Evolutionary conservation across 139 green algal species (phyloP).

Genomic region (Tetraselmis striata): DNA sequence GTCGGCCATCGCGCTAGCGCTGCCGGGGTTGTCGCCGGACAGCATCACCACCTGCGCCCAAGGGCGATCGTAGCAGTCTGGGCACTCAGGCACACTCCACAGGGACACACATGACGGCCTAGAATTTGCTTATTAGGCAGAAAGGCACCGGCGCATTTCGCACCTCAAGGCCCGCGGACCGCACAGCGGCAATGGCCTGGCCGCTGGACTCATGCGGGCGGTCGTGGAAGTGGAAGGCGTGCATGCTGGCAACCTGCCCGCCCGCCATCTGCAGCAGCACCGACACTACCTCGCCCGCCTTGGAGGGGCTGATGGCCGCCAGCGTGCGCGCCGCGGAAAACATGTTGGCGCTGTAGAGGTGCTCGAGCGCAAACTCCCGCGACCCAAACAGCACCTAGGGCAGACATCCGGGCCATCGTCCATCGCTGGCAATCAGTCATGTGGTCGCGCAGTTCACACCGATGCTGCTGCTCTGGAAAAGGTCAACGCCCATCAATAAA

Average conservation of each 20-base stretch:
- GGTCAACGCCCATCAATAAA: no score
- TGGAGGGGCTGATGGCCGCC: neutral
- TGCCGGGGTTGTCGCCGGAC: conserved; percentile 66
- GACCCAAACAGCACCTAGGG: conserved; percentile 56
- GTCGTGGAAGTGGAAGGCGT: neutral
- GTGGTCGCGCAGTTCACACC: no score
- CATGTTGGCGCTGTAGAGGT: conserved; percentile 1
- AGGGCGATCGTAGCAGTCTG: no score
- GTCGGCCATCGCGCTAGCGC: conserved; percentile 38
- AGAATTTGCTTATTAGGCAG: no score
- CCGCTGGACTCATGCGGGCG: neutral
- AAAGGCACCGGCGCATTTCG: no score
- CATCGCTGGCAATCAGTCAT: no score
- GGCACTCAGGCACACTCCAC: no score
- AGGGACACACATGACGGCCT: no score
- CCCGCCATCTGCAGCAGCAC: neutral
- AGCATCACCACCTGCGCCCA: conserved; percentile 40
- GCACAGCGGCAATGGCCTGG: neutral
- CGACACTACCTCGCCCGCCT: neutral
- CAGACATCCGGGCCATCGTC: no score
- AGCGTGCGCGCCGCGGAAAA: neutral
- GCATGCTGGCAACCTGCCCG: neutral
- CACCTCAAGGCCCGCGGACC: no score
- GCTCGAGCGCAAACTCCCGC: conserved; percentile 33
- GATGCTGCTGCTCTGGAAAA: no score